Conservation (phyloP, 306 rosid genomes). For the Calophaca sinica region DNA sequence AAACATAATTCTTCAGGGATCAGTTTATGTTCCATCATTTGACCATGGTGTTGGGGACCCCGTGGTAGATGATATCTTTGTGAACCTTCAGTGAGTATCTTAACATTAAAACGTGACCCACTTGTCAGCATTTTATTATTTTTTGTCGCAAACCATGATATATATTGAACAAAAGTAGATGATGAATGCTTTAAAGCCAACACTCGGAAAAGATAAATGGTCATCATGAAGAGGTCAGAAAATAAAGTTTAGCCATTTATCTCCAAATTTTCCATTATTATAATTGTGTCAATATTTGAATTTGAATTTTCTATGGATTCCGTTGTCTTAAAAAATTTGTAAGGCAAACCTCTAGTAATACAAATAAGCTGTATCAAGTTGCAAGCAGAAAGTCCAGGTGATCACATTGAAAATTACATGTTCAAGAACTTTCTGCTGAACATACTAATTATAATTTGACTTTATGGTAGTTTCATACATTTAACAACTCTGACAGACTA, state of each 20-base stretch:
- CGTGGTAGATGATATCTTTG: slow-evolving; percentile 80
- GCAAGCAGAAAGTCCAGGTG: slow-evolving; percentile 1
- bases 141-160: background rate
- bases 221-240: slow-evolving; percentile 22
- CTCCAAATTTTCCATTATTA: slow-evolving; percentile 1
- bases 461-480: slow-evolving; percentile 8
- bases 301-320: background rate
- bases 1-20: slow-evolving; percentile 73
- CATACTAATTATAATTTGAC: background rate
- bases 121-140: slow-evolving; percentile 24
- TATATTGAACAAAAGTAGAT: slow-evolving; percentile 11
- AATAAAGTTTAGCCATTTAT: background rate
- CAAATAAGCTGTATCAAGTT: slow-evolving; percentile 5
- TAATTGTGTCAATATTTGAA: slow-evolving; percentile 21
- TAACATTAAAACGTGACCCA: slow-evolving; percentile 27
- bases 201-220: slow-evolving; percentile 20
- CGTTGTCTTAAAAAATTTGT: slow-evolving; percentile 5
- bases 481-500: slow-evolving; percentile 1
- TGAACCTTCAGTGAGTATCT: slow-evolving; percentile 77
- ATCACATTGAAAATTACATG: slow-evolving; percentile 7
- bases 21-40: slow-evolving; percentile 89
- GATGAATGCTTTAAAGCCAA: slow-evolving; percentile 34
- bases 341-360: background rate
- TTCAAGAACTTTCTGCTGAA: slow-evolving; percentile 12
- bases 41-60: slow-evolving; percentile 97